phyloP scores from a whole-genome alignment of 192 early-diverging fungal genomes.

The Coemansia sp. region DNA sequence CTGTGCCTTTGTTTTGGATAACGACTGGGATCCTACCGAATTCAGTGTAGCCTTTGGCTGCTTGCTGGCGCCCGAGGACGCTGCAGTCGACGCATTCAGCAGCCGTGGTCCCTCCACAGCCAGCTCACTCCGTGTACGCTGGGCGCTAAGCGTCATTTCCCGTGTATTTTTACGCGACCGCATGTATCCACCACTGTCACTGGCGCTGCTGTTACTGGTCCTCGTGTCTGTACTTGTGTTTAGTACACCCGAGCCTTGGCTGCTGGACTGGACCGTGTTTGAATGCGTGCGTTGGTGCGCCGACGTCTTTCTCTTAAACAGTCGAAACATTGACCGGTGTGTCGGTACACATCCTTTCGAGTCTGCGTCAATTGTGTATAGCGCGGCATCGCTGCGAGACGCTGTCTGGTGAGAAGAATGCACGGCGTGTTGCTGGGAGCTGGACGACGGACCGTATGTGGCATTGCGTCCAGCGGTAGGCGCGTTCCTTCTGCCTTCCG shows the following conservation, averaged over 20 bases:
- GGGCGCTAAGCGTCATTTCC: slow-evolving; percentile 45
- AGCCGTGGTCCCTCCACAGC: slow-evolving; percentile 43
- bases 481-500: not conserved
- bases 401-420: not conserved
- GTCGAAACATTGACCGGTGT: slow-evolving; percentile 43
- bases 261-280: not conserved
- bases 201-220: slow-evolving; percentile 30
- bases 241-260: slow-evolving; percentile 6
- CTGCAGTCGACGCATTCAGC: slow-evolving; percentile 4
- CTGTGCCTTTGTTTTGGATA: not conserved
- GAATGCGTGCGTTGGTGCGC: slow-evolving; percentile 21
- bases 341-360: slow-evolving; percentile 44
- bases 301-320: slow-evolving; percentile 36
- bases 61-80: not conserved
- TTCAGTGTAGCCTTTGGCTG: slow-evolving; percentile 5
- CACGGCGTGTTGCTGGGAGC: slow-evolving; percentile 12
- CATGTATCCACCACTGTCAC: slow-evolving; percentile 48
- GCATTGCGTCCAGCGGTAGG: slow-evolving; percentile 10
- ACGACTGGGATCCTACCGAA: slow-evolving; percentile 8
- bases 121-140: slow-evolving; percentile 49
- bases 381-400: not conserved
- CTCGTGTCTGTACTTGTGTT: slow-evolving; percentile 20
- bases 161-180: slow-evolving; percentile 43
- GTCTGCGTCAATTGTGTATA: slow-evolving; percentile 14
- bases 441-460: slow-evolving; percentile 25